Percentiles rank a stretch among this genome's conserved stretches.
Conservation (phyloP, 495 filamentous ascomycete genomes). For the Lasiosphaeria ovina region DNA sequence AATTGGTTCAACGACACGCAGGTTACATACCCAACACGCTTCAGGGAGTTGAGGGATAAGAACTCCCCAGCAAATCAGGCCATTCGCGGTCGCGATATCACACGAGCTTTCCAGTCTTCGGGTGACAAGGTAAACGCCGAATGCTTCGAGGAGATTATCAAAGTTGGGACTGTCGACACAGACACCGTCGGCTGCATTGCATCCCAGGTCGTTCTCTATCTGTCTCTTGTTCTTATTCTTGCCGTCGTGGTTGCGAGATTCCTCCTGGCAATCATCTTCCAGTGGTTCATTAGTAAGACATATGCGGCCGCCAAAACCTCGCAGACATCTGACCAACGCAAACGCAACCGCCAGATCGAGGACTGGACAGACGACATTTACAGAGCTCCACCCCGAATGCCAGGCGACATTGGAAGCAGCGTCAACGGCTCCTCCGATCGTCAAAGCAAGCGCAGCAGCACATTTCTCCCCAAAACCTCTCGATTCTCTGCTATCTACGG, state of each 20-base stretch:
- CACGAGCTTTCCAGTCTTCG: conserved; percentile 74
- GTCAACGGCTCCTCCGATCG: conserved; percentile 60
- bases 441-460: conserved; percentile 74
- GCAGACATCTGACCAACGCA: conserved; percentile 65
- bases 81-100: conserved; percentile 86
- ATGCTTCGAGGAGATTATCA: conserved; percentile 89
- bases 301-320: conserved; percentile 79
- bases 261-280: conserved; percentile 83
- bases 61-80: conserved; percentile 57
- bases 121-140: conserved; percentile 76
- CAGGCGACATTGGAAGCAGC: conserved; percentile 62
- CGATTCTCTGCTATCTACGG: conserved; percentile 94
- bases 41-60: conserved; percentile 68
- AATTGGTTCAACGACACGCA: conserved; percentile 85
- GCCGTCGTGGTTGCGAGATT: conserved; percentile 87
- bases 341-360: conserved; percentile 90
- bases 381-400: conserved; percentile 75
- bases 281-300: conserved; percentile 86
- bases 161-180: conserved; percentile 92
- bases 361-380: conserved; percentile 99
- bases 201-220: conserved; percentile 93
- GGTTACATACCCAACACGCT: conserved; percentile 73
- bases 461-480: conserved; percentile 79
- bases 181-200: conserved; percentile 97
- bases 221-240: conserved; percentile 90